These are phyloP conservation scores for Arabidopsis suecica DNA, from an alignment of 345 rosid genomes.

Conservation along the genomic window DNA sequence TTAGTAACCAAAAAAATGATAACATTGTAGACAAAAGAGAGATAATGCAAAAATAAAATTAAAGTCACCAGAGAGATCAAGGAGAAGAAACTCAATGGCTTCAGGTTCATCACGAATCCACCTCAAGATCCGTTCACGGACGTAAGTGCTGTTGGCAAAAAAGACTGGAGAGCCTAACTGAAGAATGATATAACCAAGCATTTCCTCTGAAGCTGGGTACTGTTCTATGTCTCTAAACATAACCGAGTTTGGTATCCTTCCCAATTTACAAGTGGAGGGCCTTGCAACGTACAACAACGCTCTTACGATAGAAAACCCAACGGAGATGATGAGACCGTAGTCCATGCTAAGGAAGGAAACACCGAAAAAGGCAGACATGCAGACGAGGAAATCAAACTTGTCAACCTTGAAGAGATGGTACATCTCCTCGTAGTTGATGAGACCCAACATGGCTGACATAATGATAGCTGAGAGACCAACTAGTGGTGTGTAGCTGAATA, in stretches of 20 bases:
- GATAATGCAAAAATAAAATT: neutral
- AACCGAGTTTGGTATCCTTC: slow-evolving; percentile 59
- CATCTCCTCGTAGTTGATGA: slow-evolving; percentile 68
- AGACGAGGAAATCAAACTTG: slow-evolving; percentile 78
- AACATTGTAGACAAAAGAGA: neutral
- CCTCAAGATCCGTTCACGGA: slow-evolving; percentile 75
- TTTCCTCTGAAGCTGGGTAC: slow-evolving; percentile 53
- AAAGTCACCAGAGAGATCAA: slow-evolving; percentile 73
- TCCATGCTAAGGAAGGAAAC: slow-evolving; percentile 88
- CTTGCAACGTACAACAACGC: slow-evolving; percentile 74
- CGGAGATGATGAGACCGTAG: slow-evolving; percentile 77
- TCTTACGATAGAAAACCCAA: slow-evolving; percentile 68
- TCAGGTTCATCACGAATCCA: slow-evolving; percentile 62
- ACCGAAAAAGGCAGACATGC: slow-evolving; percentile 79
- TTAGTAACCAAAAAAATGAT: neutral
- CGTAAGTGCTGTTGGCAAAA: slow-evolving; percentile 73
- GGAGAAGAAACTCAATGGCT: slow-evolving; percentile 60
- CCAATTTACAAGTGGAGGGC: slow-evolving; percentile 78
- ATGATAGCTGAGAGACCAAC: slow-evolving; percentile 92
- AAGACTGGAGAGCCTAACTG: slow-evolving; percentile 91
- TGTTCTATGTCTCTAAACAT: slow-evolving; percentile 75
- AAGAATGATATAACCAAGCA: slow-evolving; percentile 62
- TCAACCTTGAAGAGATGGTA: slow-evolving; percentile 74
- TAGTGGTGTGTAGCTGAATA: slow-evolving; percentile 85
- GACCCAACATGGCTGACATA: slow-evolving; percentile 90